A percentile compares a stretch with the other conserved stretches of the same genome.
phyloP scores from a whole-genome alignment of 2,329 filamentous ascomycete genomes.

The Diaporthe vaccinii region DNA sequence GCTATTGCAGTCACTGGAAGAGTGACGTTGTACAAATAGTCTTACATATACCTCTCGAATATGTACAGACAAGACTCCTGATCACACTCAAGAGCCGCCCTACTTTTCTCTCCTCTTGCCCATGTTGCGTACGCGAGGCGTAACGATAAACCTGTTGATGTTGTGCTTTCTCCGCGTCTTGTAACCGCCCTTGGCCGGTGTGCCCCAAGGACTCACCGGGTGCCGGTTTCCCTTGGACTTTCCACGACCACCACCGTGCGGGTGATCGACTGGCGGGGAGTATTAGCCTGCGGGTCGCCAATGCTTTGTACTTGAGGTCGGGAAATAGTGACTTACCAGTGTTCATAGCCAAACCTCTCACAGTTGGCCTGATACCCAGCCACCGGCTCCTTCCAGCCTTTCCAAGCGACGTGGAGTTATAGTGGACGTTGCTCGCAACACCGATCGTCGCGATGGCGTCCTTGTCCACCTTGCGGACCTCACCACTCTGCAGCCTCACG shows the following conservation, averaged over 20 bases:
- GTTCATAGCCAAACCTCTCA: constrained; percentile 99
- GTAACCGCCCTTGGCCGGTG: constrained; percentile 88
- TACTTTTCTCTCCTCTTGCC: constrained; percentile 85
- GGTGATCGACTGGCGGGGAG: constrained; percentile 81
- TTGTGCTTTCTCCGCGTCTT: constrained; percentile 93
- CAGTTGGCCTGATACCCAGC: constrained; percentile 94
- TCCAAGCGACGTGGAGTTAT: constrained; percentile 90
- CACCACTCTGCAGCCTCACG: constrained; percentile 90
- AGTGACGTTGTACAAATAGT: constrained; percentile 25
- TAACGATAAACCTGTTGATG: constrained; percentile 91
- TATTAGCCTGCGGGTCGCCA: constrained; percentile 32
- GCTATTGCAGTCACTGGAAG: neutral
- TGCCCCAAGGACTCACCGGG: constrained; percentile 96
- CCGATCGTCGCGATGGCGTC: constrained; percentile 96
- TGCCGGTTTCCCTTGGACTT: constrained; percentile 99
- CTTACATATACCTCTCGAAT: constrained; percentile 32
- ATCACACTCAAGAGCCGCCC: constrained; percentile 29
- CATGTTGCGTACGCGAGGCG: constrained; percentile 86
- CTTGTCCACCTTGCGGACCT: constrained; percentile 89
- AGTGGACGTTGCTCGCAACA: constrained; percentile 91
- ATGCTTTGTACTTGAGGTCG: neutral
- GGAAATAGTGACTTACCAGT: constrained; percentile 70
- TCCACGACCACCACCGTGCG: constrained; percentile 98
- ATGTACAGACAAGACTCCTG: constrained; percentile 47
- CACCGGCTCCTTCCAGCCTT: constrained; percentile 95